phyloP scores from a whole-genome alignment of 2,329 filamentous ascomycete genomes.

The Aspergillus tamarii region DNA sequence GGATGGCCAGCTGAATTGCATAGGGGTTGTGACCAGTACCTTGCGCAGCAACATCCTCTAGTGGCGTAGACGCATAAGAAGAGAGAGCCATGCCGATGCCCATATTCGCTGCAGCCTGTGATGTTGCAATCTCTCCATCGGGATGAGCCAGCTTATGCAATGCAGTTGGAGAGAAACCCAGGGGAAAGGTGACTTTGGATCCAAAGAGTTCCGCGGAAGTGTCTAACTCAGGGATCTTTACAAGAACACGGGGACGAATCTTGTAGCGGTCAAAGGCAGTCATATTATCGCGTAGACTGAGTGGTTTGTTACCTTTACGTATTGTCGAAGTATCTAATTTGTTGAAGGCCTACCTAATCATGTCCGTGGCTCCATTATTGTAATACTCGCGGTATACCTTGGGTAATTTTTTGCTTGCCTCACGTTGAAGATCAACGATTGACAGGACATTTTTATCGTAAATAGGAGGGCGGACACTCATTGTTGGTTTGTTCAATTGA shows the following conservation, averaged over 20 bases:
- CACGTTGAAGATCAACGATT: too few relatives aligned
- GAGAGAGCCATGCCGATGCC: slow-evolving; percentile 52
- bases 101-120: slow-evolving; percentile 46
- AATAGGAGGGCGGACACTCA: too few relatives aligned
- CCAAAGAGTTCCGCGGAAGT: slow-evolving; percentile 49
- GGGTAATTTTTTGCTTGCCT: too few relatives aligned
- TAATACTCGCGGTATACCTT: too few relatives aligned
- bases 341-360: too few relatives aligned
- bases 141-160: slow-evolving; percentile 53
- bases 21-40: slow-evolving; percentile 44
- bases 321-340: background rate
- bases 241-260: slow-evolving; percentile 48
- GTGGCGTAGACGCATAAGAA: slow-evolving; percentile 44
- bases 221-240: slow-evolving; percentile 45
- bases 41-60: slow-evolving; percentile 50
- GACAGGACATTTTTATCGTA: too few relatives aligned
- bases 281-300: slow-evolving; percentile 52
- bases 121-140: slow-evolving; percentile 55
- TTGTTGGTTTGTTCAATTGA: too few relatives aligned
- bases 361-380: too few relatives aligned
- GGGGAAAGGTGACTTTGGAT: slow-evolving; percentile 36
- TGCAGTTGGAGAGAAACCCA: slow-evolving; percentile 57
- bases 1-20: slow-evolving; percentile 56
- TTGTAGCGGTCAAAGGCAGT: slow-evolving; percentile 53
- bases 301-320: background rate